Base-by-base conservation (phyloP, 768 basidiomycete genomes). In the Suillus hirtellus region DNA sequence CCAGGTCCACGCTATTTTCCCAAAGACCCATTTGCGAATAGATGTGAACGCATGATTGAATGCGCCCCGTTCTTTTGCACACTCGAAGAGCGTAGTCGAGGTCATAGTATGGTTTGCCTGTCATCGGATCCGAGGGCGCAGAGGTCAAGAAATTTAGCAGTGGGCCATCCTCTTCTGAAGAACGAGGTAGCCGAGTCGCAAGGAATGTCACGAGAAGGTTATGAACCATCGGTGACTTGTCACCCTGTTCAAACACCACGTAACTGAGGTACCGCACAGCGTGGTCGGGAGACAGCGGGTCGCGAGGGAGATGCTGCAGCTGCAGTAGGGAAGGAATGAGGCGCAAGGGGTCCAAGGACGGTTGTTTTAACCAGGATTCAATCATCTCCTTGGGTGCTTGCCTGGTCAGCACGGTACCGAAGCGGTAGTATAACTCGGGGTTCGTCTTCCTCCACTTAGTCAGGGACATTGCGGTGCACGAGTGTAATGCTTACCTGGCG, bases 21-120 rank as follows among this genome's bases (percentile, higher is more conserved):
- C 90, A 98, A 49, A 98, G 80, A 3, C 94, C 96, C 95, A 99
- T 95, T 78, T 96, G 93, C 9, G 94, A 91, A 76, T 99, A 99
- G 56, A 99, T 95, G 69, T 93, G 91, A 43, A 99, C 95, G 74
- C 96, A 99, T 9, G 96, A 87, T 69, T 93, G 93, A 15, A 86
- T 91, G 47, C 92, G 80, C 10, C 87, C 85, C 43, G 89, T 82
- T 69, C 87, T 85, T 72, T 93, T 96, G 81, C 96, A 99, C 50
- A 98, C 76, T 19, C 97, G 86, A 62, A 99, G 74, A 1, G 97
- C 97, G 73, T 99, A 99, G 76, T 99, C 97, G 55, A 99, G 85
- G 70, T 99, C 95, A 75, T 95, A 99, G 73, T 95, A 96, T 2
- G 96, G 96, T 71, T 88, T 89, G 7, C 86, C 87, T 0, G 92